phyloP scores from a whole-genome alignment of 2,329 filamentous ascomycete species.

The Colletotrichum trifolii region DNA sequence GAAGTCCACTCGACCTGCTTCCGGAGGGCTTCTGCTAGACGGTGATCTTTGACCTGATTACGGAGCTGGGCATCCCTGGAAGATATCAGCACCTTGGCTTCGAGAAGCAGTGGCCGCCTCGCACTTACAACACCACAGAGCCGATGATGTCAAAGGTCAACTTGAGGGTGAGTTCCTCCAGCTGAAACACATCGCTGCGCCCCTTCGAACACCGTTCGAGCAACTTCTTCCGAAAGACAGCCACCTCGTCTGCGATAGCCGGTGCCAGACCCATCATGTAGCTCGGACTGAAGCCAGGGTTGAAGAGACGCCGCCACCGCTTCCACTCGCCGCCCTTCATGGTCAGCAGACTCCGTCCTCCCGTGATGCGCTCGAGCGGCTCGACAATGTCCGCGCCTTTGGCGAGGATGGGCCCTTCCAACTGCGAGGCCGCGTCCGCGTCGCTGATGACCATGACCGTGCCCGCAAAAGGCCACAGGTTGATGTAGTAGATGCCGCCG shows the following conservation, averaged over 20 bases:
- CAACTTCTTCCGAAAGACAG: slow-evolving; percentile 43
- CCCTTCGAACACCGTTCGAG: slow-evolving; percentile 2
- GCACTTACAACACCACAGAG: slow-evolving; percentile 44
- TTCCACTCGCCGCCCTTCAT: slow-evolving; percentile 44
- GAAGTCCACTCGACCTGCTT: slow-evolving; percentile 22
- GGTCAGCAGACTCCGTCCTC: slow-evolving; percentile 45
- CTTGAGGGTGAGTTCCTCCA: slow-evolving; percentile 50
- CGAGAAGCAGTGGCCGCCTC: no score
- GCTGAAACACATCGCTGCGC: slow-evolving; percentile 33
- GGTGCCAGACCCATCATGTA: slow-evolving; percentile 49
- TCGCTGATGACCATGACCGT: slow-evolving; percentile 38
- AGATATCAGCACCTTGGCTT: slow-evolving; percentile 14
- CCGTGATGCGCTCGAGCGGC: slow-evolving; percentile 44
- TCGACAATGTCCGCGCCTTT: slow-evolving; percentile 45
- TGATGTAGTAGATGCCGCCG: slow-evolving; percentile 40
- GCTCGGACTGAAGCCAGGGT: slow-evolving; percentile 50
- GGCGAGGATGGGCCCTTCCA: slow-evolving; percentile 38
- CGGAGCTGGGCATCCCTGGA: slow-evolving; percentile 44
- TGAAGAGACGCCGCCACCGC: slow-evolving; percentile 46
- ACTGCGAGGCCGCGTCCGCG: slow-evolving; percentile 40
- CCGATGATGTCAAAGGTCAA: slow-evolving; percentile 54
- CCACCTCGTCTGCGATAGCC: slow-evolving; percentile 50
- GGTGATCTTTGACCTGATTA: slow-evolving; percentile 40
- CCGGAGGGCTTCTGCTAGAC: slow-evolving; percentile 10
- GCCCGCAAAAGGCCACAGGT: slow-evolving; percentile 43